phyloP scores from a whole-genome alignment of 768 basidiomycete genomes.

The Trametes cubensis region DNA sequence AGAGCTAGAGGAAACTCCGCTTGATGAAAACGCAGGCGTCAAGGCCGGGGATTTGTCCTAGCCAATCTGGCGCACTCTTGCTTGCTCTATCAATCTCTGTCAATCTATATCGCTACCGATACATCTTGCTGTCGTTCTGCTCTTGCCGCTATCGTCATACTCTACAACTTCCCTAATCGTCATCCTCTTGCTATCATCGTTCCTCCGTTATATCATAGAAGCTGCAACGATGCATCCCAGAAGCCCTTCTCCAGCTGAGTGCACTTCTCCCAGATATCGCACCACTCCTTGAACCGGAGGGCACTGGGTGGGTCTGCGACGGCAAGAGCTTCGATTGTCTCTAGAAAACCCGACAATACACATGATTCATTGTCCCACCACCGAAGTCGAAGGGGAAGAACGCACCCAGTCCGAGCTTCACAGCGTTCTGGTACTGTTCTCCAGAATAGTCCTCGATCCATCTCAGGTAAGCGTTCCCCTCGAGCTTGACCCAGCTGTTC shows the following conservation, averaged over 20 bases:
- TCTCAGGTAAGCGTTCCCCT: constrained; percentile 71
- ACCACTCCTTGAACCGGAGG: constrained; percentile 63
- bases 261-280: constrained; percentile 73
- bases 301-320: constrained; percentile 64
- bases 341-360: constrained; percentile 40
- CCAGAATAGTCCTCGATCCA: constrained; percentile 87
- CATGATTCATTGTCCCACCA: too few relatives aligned
- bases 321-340: constrained; percentile 71
- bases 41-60: constrained; percentile 6
- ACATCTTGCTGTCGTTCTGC: constrained; percentile 8
- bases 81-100: not conserved
- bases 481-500: constrained; percentile 56
- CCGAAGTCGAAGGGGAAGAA: not conserved
- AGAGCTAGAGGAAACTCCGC: not conserved
- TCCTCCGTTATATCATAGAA: constrained; percentile 21
- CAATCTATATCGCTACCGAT: constrained; percentile 4
- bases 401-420: constrained; percentile 74
- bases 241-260: constrained; percentile 80
- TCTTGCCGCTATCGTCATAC: not conserved
- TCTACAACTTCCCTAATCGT: not conserved
- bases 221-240: constrained; percentile 73
- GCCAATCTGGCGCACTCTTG: not conserved
- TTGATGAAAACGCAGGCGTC: constrained; percentile 5
- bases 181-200: too few relatives aligned
- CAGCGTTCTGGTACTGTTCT: constrained; percentile 68